These are phyloP conservation scores for Cystobasidium ongulense DNA, from an alignment of 768 basidiomycete species.

Conservation along the genomic window DNA sequence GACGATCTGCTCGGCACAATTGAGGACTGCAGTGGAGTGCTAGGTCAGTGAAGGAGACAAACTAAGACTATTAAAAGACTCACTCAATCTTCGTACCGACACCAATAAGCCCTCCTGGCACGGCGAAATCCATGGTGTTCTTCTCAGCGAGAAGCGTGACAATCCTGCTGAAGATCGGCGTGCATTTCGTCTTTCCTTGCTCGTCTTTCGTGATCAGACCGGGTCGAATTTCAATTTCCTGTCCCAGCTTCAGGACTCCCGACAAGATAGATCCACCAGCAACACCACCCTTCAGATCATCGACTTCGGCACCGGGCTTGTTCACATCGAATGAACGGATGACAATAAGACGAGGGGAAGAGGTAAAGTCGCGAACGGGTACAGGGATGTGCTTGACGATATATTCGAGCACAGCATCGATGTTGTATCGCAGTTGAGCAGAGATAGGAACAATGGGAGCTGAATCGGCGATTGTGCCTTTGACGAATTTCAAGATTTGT, in stretches of 20 bases:
- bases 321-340: constrained; percentile 99
- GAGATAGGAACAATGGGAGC: constrained; percentile 99
- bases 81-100: constrained; percentile 87
- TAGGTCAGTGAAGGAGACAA: neutral
- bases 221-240: constrained; percentile 92
- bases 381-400: constrained; percentile 95
- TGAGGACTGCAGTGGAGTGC: constrained; percentile 54
- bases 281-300: constrained; percentile 95
- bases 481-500: constrained; percentile 89
- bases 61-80: constrained; percentile 49
- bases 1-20: constrained; percentile 87
- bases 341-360: constrained; percentile 87
- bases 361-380: constrained; percentile 82
- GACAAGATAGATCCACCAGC: constrained; percentile 93
- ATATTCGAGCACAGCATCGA: constrained; percentile 97
- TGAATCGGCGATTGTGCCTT: constrained; percentile 92
- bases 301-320: constrained; percentile 93
- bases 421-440: constrained; percentile 97
- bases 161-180: constrained; percentile 85
- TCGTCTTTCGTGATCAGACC: constrained; percentile 94
- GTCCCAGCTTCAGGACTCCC: constrained; percentile 78
- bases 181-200: constrained; percentile 78
- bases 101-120: constrained; percentile 95
- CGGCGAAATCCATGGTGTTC: constrained; percentile 86
- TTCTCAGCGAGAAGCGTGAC: constrained; percentile 89